phyloP scores from a whole-genome alignment of 1,284 basidiomycete species.

The Nidula niveotomentosa region DNA sequence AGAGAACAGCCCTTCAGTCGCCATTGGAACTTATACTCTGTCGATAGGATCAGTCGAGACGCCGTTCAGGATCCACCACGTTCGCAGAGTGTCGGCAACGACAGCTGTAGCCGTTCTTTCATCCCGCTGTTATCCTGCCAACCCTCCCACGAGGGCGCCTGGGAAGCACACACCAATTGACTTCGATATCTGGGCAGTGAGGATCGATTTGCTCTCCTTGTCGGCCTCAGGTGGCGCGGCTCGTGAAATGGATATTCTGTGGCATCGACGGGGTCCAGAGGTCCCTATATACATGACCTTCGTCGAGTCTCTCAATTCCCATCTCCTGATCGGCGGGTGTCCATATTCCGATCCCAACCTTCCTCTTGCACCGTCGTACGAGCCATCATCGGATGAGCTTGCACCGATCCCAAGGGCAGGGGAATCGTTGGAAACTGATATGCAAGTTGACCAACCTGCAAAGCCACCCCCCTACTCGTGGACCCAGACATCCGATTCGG shows the following conservation, averaged over 20 bases:
- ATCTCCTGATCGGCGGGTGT: conserved; percentile 60
- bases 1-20: conserved; percentile 32
- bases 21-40: conserved; percentile 58
- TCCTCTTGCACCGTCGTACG: conserved; percentile 42
- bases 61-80: conserved; percentile 64
- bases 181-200: conserved; percentile 66
- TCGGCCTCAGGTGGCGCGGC: conserved; percentile 23
- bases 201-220: conserved; percentile 42
- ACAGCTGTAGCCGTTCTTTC: conserved; percentile 51
- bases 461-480: conserved; percentile 84
- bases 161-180: conserved; percentile 25
- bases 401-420: conserved; percentile 62
- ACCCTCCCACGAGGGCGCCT: conserved; percentile 11
- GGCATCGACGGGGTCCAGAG: conserved; percentile 70
- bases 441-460: conserved; percentile 11
- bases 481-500: conserved; percentile 82
- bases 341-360: conserved; percentile 42
- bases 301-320: conserved; percentile 40
- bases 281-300: conserved; percentile 68
- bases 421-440: conserved; percentile 48
- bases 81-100: conserved; percentile 34
- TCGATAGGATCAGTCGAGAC: conserved; percentile 21
- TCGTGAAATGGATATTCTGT: conserved; percentile 50
- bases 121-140: conserved; percentile 44
- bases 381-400: conserved; percentile 48